phyloP scores from a whole-genome alignment of 257 asterid species.

The Solanum sejunctum region DNA sequence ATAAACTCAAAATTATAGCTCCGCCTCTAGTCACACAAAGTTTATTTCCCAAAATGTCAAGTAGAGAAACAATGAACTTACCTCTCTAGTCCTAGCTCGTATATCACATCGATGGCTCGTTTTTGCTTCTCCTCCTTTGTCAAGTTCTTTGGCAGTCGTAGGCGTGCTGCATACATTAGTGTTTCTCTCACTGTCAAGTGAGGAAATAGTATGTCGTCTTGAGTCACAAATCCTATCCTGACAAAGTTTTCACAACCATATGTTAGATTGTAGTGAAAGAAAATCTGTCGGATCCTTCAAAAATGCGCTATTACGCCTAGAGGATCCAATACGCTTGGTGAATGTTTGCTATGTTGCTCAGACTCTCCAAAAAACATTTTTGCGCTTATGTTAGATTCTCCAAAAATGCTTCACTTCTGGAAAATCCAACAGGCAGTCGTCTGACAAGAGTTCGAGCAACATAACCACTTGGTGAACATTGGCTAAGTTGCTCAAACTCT shows the following conservation, averaged over 20 bases:
- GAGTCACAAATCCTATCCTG: constrained; percentile 99
- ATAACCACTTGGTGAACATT: not conserved
- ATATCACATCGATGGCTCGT: constrained; percentile 70
- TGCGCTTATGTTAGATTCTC: too few relatives aligned
- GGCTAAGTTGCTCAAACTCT: not conserved
- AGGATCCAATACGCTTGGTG: not conserved
- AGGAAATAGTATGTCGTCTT: constrained; percentile 90
- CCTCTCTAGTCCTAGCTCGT: constrained; percentile 84
- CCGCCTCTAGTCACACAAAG: not conserved
- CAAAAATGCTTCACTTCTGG: too few relatives aligned
- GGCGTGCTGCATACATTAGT: constrained; percentile 65
- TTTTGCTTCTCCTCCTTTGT: constrained; percentile 63
- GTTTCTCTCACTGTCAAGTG: constrained; percentile 93
- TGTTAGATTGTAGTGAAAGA: not conserved
- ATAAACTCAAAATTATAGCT: not conserved
- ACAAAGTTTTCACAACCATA: not conserved
- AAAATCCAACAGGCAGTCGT: too few relatives aligned
- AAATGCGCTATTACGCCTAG: not conserved
- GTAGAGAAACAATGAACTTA: constrained; percentile 13
- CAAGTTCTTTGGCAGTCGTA: constrained; percentile 56
- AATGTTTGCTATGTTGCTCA: not conserved
- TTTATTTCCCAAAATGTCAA: not conserved
- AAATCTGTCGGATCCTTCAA: not conserved
- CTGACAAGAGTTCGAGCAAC: too few relatives aligned
- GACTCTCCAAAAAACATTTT: not conserved